Conservation (phyloP, 2,329 filamentous ascomycete genomes). For the Alternaria brassicicola region DNA sequence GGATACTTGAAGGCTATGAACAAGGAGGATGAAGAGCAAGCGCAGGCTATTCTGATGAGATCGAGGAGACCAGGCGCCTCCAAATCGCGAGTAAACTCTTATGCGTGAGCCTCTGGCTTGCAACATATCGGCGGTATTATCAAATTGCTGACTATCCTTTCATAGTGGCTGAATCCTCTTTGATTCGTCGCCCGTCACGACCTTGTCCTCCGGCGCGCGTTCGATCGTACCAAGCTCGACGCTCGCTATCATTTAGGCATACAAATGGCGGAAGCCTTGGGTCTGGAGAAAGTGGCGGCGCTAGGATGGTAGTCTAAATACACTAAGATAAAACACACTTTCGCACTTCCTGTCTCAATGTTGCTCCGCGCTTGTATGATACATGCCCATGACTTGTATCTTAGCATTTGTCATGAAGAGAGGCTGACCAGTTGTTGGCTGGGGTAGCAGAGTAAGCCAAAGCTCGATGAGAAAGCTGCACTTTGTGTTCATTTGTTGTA, state of each 20-base stretch:
- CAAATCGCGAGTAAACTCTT: too few relatives aligned
- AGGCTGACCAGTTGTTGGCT: background rate
- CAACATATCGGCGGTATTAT: too few relatives aligned
- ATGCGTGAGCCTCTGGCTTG: too few relatives aligned
- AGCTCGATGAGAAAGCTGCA: background rate
- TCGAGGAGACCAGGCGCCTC: too few relatives aligned
- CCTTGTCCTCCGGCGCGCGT: background rate
- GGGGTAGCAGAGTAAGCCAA: too few relatives aligned
- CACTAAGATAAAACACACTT: background rate
- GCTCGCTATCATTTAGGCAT: background rate
- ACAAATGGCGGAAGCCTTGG: background rate
- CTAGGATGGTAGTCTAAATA: background rate
- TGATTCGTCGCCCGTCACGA: background rate
- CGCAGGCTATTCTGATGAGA: too few relatives aligned
- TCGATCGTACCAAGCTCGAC: background rate
- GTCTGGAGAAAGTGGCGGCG: background rate
- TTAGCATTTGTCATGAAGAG: too few relatives aligned
- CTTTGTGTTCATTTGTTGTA: background rate
- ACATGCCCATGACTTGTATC: background rate
- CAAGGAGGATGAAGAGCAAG: too few relatives aligned
- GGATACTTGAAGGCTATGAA: background rate
- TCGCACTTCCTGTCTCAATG: too few relatives aligned
- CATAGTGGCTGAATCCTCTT: too few relatives aligned
- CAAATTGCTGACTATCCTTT: too few relatives aligned
- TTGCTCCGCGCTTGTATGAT: background rate